Percentiles rank a stretch among this genome's conserved stretches.
phyloP scores from a whole-genome alignment of 345 rosid genomes.

The Populus alba region DNA sequence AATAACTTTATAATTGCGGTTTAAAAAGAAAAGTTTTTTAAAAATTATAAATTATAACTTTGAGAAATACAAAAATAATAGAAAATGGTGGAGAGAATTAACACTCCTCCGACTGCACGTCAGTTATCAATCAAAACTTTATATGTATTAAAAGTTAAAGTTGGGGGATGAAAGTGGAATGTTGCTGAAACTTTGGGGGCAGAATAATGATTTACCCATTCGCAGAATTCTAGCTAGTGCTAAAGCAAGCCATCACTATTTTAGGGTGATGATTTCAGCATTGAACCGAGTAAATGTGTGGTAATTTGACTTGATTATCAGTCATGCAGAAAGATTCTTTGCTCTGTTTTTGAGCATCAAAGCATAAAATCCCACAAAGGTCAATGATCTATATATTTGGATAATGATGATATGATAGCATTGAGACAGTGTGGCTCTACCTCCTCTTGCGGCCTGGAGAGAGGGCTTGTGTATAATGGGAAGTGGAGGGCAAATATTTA shows the following conservation, averaged over 20 bases:
- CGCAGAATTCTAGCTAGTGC: neutral
- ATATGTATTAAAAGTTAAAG: neutral
- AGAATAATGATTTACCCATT: neutral
- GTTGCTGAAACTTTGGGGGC: neutral
- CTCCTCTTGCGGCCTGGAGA: too few relatives aligned
- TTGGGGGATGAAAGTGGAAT: neutral
- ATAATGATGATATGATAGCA: neutral
- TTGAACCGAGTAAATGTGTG: neutral
- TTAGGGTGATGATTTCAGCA: constrained; percentile 8
- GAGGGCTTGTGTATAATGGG: too few relatives aligned
- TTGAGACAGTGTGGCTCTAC: neutral
- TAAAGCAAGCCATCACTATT: neutral
- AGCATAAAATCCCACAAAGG: neutral
- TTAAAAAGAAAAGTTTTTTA: too few relatives aligned
- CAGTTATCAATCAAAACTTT: neutral
- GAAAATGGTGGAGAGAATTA: neutral
- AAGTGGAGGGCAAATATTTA: too few relatives aligned
- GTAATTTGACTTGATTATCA: neutral
- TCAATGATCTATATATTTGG: neutral
- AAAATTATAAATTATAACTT: too few relatives aligned
- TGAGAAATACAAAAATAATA: too few relatives aligned
- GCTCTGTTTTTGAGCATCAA: neutral
- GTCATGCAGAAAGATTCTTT: neutral
- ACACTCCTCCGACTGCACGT: neutral
- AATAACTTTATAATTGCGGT: accelerated